These are phyloP conservation scores for Fusarium sp. DNA, from an alignment of 2,329 filamentous ascomycete species.

Conservation along the genomic window DNA sequence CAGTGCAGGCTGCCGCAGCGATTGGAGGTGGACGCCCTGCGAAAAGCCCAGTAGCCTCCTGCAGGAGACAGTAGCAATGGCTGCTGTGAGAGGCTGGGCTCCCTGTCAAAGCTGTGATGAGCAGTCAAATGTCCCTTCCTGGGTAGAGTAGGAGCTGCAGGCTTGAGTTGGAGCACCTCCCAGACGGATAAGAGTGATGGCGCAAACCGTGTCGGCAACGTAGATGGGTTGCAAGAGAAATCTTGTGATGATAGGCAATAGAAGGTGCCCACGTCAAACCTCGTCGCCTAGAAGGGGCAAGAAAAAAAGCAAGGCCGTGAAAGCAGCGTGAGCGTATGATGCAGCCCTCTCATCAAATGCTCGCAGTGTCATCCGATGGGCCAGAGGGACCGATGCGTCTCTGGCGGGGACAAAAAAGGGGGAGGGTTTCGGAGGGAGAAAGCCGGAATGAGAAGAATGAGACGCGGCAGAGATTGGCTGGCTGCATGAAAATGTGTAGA, in stretches of 20 bases:
- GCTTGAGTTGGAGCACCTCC: constrained; percentile 3
- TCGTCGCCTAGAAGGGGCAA: not conserved
- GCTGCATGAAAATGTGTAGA: not conserved
- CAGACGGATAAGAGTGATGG: constrained; percentile 5
- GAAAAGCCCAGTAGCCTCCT: constrained; percentile 27
- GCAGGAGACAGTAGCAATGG: constrained; percentile 25
- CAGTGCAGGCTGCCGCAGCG: constrained; percentile 24
- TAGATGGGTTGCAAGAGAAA: not conserved
- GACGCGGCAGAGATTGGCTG: constrained; percentile 22
- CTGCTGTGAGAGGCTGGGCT: constrained; percentile 10
- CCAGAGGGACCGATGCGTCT: constrained; percentile 20
- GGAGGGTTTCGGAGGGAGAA: constrained; percentile 19
- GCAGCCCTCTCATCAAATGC: constrained; percentile 15
- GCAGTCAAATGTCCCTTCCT: constrained; percentile 8
- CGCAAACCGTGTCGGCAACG: not conserved
- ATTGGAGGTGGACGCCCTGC: constrained; percentile 39
- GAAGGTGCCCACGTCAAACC: not conserved
- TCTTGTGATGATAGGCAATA: not conserved
- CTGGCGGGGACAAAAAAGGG: constrained; percentile 32
- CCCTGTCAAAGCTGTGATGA: constrained; percentile 11
- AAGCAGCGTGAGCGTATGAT: constrained; percentile 1
- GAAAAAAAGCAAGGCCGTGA: constrained; percentile 7
- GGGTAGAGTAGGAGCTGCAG: constrained; percentile 10
- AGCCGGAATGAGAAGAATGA: constrained; percentile 20
- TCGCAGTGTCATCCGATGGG: constrained; percentile 28